phyloP scores from a whole-genome alignment of 2,329 filamentous ascomycete genomes.

The Meredithiella fracta region DNA sequence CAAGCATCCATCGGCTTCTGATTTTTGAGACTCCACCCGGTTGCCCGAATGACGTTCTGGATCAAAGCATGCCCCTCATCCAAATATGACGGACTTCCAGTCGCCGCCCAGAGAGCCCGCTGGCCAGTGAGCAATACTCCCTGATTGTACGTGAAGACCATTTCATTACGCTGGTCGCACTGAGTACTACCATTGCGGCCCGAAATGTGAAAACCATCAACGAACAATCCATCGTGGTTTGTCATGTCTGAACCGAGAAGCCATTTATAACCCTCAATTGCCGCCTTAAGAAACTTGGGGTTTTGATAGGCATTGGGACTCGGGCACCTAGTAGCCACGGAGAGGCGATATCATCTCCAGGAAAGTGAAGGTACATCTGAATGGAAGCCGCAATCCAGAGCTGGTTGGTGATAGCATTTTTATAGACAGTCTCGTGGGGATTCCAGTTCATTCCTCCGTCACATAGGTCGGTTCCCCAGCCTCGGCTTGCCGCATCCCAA shows the following conservation, averaged over 20 bases:
- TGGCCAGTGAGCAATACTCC: slow-evolving; percentile 74
- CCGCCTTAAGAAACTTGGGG: slow-evolving; percentile 52
- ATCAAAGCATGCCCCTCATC: slow-evolving; percentile 67
- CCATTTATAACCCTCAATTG: slow-evolving; percentile 68
- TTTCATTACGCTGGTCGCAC: slow-evolving; percentile 69
- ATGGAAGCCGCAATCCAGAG: slow-evolving; percentile 73
- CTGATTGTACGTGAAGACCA: slow-evolving; percentile 94
- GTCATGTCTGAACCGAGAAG: slow-evolving; percentile 66
- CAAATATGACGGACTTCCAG: slow-evolving; percentile 54
- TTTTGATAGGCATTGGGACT: slow-evolving; percentile 21
- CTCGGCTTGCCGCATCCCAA: slow-evolving; percentile 60
- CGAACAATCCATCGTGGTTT: slow-evolving; percentile 56
- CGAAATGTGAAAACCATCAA: slow-evolving; percentile 73
- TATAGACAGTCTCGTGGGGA: slow-evolving; percentile 64
- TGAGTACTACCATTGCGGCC: slow-evolving; percentile 23
- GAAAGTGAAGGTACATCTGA: slow-evolving; percentile 79
- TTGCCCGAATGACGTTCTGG: slow-evolving; percentile 56
- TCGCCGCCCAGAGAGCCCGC: slow-evolving; percentile 64
- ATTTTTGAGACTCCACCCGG: slow-evolving; percentile 48
- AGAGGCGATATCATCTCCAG: slow-evolving; percentile 57
- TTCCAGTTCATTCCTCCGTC: slow-evolving; percentile 87
- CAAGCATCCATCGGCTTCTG: slow-evolving; percentile 28
- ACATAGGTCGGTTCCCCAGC: slow-evolving; percentile 72
- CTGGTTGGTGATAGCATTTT: slow-evolving; percentile 92
- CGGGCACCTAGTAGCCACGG: slow-evolving; percentile 37